Evolutionary conservation across 768 basidiomycete genomes (phyloP).

Genomic region (Trametes cubensis): DNA sequence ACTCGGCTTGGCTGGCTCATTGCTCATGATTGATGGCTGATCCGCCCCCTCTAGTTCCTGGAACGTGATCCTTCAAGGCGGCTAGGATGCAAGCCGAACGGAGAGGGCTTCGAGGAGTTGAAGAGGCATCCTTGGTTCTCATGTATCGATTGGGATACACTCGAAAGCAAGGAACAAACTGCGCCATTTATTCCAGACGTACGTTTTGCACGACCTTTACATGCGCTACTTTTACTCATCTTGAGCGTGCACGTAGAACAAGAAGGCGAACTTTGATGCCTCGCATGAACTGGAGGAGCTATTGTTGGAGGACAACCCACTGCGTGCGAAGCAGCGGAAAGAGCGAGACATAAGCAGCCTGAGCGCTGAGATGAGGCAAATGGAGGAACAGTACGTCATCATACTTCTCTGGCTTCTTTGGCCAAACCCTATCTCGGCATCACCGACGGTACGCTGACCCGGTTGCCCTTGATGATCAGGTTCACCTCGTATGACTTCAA

Average conservation of each 20-base stretch:
- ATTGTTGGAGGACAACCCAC: constrained; percentile 92
- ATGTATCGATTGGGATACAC: constrained; percentile 84
- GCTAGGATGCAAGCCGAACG: constrained; percentile 78
- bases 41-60: constrained; percentile 58
- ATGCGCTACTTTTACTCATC: constrained; percentile 16
- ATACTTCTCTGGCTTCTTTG: constrained; percentile 17
- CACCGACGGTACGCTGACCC: background rate
- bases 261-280: constrained; percentile 98
- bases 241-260: constrained; percentile 61
- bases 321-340: constrained; percentile 93
- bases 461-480: constrained; percentile 43
- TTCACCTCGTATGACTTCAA: constrained; percentile 93
- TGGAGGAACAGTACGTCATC: constrained; percentile 90
- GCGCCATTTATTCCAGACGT: constrained; percentile 93
- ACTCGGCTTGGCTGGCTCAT: background rate
- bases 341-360: constrained; percentile 80
- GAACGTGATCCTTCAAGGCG: constrained; percentile 84
- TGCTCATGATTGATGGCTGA: constrained; percentile 21
- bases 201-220: constrained; percentile 32
- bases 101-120: constrained; percentile 80
- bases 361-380: constrained; percentile 90
- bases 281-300: constrained; percentile 98
- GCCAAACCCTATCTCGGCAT: constrained; percentile 6
- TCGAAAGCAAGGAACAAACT: constrained; percentile 72
- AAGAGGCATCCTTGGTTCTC: constrained; percentile 85